A percentile compares a stretch with the other conserved stretches of the same genome.
Evolutionary conservation across 805 yeast species (phyloP).

Genomic region (Torulaspora microellipsoides): DNA sequence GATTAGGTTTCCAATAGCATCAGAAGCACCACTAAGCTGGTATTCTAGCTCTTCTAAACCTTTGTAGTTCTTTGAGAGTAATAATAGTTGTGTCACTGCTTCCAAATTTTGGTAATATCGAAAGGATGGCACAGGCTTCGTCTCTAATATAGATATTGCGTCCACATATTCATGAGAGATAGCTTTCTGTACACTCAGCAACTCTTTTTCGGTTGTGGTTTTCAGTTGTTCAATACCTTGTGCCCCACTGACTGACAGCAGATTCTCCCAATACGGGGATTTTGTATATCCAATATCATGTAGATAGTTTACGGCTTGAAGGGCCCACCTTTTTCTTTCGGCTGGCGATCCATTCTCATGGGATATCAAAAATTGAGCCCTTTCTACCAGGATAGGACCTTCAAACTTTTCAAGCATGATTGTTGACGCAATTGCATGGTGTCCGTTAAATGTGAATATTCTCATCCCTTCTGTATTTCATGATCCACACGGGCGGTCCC

Average conservation of each 20-base stretch:
- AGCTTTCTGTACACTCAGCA: slow-evolving; percentile 9
- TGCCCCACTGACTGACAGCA: slow-evolving; percentile 7
- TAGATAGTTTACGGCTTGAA: slow-evolving; percentile 15
- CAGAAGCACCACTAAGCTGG: slow-evolving; percentile 11
- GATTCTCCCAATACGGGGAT: slow-evolving; percentile 17
- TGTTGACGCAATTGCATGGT: background rate
- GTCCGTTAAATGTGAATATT: no score
- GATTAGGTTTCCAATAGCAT: background rate
- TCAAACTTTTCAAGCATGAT: slow-evolving; percentile 7
- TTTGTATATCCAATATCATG: slow-evolving; percentile 7
- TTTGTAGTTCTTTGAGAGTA: slow-evolving; percentile 19
- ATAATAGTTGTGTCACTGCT: slow-evolving; percentile 13
- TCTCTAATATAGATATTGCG: slow-evolving; percentile 22
- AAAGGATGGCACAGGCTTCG: slow-evolving; percentile 2
- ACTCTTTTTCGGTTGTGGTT: background rate
- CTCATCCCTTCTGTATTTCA: no score
- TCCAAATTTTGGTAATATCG: slow-evolving; percentile 19
- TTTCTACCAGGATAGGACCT: slow-evolving; percentile 18
- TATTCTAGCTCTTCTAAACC: slow-evolving; percentile 26
- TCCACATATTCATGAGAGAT: slow-evolving; percentile 24
- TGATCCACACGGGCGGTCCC: no score
- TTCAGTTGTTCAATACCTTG: slow-evolving; percentile 4
- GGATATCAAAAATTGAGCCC: slow-evolving; percentile 14
- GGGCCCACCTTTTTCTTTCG: slow-evolving; percentile 14
- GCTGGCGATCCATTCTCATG: slow-evolving; percentile 2